A percentile compares a stretch with the other conserved stretches of the same genome.
These are phyloP conservation scores for Malassezia cuniculi DNA, from an alignment of 1,284 basidiomycete species.

Conservation along the genomic window DNA sequence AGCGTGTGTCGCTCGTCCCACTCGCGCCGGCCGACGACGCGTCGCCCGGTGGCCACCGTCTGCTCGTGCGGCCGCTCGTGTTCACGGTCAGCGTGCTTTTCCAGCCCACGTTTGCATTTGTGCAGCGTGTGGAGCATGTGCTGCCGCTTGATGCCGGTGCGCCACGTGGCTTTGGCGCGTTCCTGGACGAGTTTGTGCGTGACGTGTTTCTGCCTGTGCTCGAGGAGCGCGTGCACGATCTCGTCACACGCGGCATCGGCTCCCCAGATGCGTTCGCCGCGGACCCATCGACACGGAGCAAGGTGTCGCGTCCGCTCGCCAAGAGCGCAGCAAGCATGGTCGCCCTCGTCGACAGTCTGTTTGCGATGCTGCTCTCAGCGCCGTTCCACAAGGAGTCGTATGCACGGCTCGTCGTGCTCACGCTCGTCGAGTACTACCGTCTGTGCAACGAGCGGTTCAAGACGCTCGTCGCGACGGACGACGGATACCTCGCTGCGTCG, in stretches of 20 bases:
- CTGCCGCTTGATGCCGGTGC: slow-evolving; percentile 33
- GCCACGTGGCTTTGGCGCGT: slow-evolving; percentile 54
- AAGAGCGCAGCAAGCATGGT: slow-evolving; percentile 78
- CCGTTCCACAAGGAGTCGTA: slow-evolving; percentile 80
- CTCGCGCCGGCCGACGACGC: background rate
- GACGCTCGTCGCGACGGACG: slow-evolving; percentile 52
- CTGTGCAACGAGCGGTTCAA: slow-evolving; percentile 78
- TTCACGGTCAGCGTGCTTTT: slow-evolving; percentile 91
- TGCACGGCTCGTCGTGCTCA: slow-evolving; percentile 80
- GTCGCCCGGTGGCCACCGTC: slow-evolving; percentile 52
- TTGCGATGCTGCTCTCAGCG: slow-evolving; percentile 79
- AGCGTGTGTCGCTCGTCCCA: no score
- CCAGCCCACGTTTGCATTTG: slow-evolving; percentile 76
- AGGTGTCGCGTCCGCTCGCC: slow-evolving; percentile 56
- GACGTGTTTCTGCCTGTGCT: slow-evolving; percentile 85
- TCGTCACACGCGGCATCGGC: slow-evolving; percentile 22
- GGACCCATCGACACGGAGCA: slow-evolving; percentile 12
- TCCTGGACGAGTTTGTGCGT: slow-evolving; percentile 86
- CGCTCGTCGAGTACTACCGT: slow-evolving; percentile 92
- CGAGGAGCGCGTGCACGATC: slow-evolving; percentile 67
- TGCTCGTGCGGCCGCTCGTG: slow-evolving; percentile 76
- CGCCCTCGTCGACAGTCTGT: slow-evolving; percentile 80
- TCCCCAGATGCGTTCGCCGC: slow-evolving; percentile 56
- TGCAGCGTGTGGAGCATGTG: slow-evolving; percentile 52
- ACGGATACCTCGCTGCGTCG: slow-evolving; percentile 19